Evolutionary conservation across 345 rosid genomes (phyloP).

Genomic region (Citrus maxima): DNA sequence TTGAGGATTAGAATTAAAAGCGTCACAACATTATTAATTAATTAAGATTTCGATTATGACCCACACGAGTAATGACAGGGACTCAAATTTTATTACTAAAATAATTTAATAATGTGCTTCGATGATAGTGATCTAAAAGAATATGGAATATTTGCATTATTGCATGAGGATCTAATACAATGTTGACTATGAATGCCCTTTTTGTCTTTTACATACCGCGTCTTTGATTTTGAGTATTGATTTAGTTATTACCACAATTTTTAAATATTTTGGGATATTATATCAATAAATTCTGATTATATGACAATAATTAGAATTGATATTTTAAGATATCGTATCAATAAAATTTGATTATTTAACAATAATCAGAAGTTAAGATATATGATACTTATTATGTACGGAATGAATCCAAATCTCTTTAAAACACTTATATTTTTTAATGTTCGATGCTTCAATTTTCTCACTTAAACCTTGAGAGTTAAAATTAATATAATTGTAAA

Average conservation of each 20-base stretch:
- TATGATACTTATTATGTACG: rapidly evolving
- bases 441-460: too few relatives aligned
- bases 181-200: neutral
- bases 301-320: too few relatives aligned
- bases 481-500: too few relatives aligned
- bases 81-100: neutral
- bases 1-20: too few relatives aligned
- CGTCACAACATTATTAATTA: too few relatives aligned
- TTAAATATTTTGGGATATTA: too few relatives aligned
- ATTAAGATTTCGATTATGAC: too few relatives aligned
- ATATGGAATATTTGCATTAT: neutral
- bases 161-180: neutral
- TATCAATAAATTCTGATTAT: too few relatives aligned
- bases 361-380: too few relatives aligned
- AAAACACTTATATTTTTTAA: neutral
- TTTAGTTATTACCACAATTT: neutral
- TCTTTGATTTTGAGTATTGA: neutral
- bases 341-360: too few relatives aligned
- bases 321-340: too few relatives aligned
- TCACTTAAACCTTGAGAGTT: rapidly evolving
- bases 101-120: neutral
- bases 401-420: neutral
- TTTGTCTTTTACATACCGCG: neutral
- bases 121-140: neutral
- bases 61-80: too few relatives aligned